Percentiles rank a stretch among this genome's conserved stretches.
Evolutionary conservation across 805 yeast genomes (phyloP).

Genomic region (Starmerella vaccinii): DNA sequence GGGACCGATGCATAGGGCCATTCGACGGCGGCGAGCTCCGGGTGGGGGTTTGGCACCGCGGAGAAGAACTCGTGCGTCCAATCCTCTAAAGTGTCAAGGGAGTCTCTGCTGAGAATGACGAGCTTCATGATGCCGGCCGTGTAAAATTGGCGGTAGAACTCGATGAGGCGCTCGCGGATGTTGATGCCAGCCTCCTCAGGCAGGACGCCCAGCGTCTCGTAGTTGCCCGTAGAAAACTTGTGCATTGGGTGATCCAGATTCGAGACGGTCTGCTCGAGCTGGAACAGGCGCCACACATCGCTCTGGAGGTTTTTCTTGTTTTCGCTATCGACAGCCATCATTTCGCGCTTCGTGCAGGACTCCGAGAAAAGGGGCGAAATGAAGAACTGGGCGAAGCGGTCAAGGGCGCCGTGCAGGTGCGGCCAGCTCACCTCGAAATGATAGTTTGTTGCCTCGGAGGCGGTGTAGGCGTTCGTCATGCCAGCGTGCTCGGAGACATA

Average conservation of each 20-base stretch:
- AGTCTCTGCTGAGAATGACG: constrained; percentile 73
- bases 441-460: constrained; percentile 80
- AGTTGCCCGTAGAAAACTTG: constrained; percentile 85
- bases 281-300: constrained; percentile 82
- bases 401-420: constrained; percentile 75
- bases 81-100: constrained; percentile 54
- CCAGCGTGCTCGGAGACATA: constrained; percentile 80
- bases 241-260: constrained; percentile 72
- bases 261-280: constrained; percentile 64
- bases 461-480: constrained; percentile 82
- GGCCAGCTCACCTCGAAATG: constrained; percentile 74
- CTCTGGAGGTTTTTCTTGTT: constrained; percentile 87
- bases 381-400: constrained; percentile 87
- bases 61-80: constrained; percentile 65
- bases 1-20: constrained; percentile 33
- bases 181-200: constrained; percentile 56
- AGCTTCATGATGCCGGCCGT: constrained; percentile 84
- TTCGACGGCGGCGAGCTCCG: constrained; percentile 32
- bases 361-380: constrained; percentile 66
- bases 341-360: constrained; percentile 80
- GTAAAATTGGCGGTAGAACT: constrained; percentile 61
- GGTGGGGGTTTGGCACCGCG: constrained; percentile 38
- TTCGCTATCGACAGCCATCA: constrained; percentile 90
- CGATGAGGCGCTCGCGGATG: constrained; percentile 69
- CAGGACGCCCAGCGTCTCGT: constrained; percentile 54